Conservation (phyloP, 192 early-diverging fungal genomes). For the Entomortierella chlamydospora region DNA sequence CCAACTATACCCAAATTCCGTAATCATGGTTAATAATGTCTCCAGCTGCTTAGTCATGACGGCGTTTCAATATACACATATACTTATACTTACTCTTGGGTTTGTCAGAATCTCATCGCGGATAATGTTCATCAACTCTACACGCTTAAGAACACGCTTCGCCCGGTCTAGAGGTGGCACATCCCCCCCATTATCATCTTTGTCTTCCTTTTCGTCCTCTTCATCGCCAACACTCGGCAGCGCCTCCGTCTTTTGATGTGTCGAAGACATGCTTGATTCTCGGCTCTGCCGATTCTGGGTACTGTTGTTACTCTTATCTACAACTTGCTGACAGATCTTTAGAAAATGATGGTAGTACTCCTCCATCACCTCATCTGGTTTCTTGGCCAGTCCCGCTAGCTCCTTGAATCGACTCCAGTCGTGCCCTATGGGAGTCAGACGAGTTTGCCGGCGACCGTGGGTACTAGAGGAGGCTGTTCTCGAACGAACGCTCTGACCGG, state of each 20-base stretch:
- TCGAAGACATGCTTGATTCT: constrained; percentile 45
- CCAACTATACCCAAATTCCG: constrained; percentile 33
- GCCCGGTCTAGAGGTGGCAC: constrained; percentile 73
- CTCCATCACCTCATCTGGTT: constrained; percentile 76
- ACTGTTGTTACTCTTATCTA: constrained; percentile 47
- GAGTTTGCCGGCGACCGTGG: not conserved
- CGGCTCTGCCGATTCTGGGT: constrained; percentile 53
- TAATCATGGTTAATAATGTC: not conserved
- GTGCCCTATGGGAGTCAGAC: constrained; percentile 46
- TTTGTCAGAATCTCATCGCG: constrained; percentile 69
- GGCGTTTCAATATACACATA: not conserved
- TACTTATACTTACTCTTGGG: constrained; percentile 36
- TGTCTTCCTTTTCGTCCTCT: constrained; percentile 42
- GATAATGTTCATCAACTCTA: constrained; percentile 76
- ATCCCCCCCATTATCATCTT: constrained; percentile 58
- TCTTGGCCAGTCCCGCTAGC: constrained; percentile 70
- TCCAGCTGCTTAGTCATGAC: not conserved
- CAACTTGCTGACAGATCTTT: constrained; percentile 67
- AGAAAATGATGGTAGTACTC: constrained; percentile 71
- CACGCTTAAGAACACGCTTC: constrained; percentile 72
- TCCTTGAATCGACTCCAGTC: constrained; percentile 80
- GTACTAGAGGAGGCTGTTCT: constrained; percentile 55
- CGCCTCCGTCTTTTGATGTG: constrained; percentile 46
- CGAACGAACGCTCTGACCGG: constrained; percentile 77
- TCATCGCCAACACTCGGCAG: constrained; percentile 33